A percentile compares a stretch with the other conserved stretches of the same genome.
Conservation (phyloP, 1,284 basidiomycete genomes). For the Cryptococcus sp. region DNA sequence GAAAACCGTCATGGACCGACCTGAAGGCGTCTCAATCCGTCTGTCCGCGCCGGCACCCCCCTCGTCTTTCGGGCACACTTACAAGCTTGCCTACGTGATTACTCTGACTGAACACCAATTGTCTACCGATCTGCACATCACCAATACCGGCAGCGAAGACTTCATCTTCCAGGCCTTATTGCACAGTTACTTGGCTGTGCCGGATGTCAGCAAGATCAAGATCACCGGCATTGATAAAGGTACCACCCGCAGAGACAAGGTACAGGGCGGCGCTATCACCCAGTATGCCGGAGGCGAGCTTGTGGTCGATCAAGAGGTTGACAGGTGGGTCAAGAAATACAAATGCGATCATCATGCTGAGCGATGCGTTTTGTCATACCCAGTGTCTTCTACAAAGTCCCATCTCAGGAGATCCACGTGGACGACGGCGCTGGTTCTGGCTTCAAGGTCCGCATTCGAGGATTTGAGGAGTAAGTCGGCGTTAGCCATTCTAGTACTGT, state of each 20-base stretch:
- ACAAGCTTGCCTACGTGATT: slow-evolving; percentile 73
- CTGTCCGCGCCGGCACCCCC: slow-evolving; percentile 65
- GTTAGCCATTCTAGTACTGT: no score
- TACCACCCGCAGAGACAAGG: slow-evolving; percentile 72
- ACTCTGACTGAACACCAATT: slow-evolving; percentile 73
- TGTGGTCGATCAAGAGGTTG: slow-evolving; percentile 35
- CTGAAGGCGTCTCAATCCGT: slow-evolving; percentile 68
- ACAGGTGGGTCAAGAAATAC: slow-evolving; percentile 34
- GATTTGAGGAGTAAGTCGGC: slow-evolving; percentile 66
- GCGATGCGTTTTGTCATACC: neutral
- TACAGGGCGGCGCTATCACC: slow-evolving; percentile 32
- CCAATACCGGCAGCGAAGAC: slow-evolving; percentile 58
- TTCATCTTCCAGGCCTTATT: slow-evolving; percentile 84
- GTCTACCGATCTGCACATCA: slow-evolving; percentile 74
- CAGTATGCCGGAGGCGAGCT: slow-evolving; percentile 42
- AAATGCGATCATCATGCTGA: slow-evolving; percentile 1
- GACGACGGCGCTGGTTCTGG: slow-evolving; percentile 40
- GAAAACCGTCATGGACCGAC: slow-evolving; percentile 66
- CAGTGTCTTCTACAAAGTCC: slow-evolving; percentile 48
- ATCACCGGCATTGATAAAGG: slow-evolving; percentile 56
- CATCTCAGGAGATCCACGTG: slow-evolving; percentile 39
- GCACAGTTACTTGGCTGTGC: slow-evolving; percentile 80
- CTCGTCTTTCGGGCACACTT: slow-evolving; percentile 63
- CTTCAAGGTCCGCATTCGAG: slow-evolving; percentile 61
- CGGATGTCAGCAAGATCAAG: slow-evolving; percentile 54